These are phyloP conservation scores for Ogataea naganishii DNA, from an alignment of 805 yeast species.

Conservation along the genomic window DNA sequence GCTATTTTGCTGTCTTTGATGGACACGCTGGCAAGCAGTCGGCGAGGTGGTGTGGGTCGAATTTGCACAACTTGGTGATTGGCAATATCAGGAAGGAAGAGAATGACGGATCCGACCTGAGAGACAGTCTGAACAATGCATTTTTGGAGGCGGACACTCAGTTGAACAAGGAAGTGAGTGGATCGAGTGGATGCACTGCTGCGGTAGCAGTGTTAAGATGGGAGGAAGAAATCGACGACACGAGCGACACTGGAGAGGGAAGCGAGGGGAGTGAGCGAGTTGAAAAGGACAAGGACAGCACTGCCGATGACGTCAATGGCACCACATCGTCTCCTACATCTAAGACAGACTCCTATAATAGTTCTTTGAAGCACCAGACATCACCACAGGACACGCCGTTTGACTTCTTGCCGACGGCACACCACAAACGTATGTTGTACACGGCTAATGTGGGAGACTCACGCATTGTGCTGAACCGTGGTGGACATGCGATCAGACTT, in stretches of 20 bases:
- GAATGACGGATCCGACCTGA: conserved; percentile 43
- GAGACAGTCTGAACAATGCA: conserved; percentile 58
- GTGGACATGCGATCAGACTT: conserved; percentile 67
- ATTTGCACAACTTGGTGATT: conserved; percentile 64
- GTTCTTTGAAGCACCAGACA: too few relatives aligned
- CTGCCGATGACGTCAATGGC: conserved; percentile 2
- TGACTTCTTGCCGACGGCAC: conserved; percentile 37
- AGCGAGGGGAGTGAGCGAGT: neutral
- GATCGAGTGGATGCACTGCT: conserved; percentile 89
- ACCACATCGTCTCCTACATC: neutral
- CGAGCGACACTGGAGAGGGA: conserved; percentile 3
- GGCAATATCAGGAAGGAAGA: conserved; percentile 38
- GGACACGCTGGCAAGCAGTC: conserved; percentile 95
- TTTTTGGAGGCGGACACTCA: conserved; percentile 70
- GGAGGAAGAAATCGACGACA: conserved; percentile 41
- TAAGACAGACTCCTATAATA: conserved; percentile 5
- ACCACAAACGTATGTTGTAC: conserved; percentile 68
- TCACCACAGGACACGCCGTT: conserved; percentile 22
- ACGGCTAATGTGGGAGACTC: conserved; percentile 96
- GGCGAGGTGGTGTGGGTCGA: conserved; percentile 91
- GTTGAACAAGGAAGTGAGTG: conserved; percentile 51
- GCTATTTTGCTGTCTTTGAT: conserved; percentile 91
- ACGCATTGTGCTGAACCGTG: conserved; percentile 68
- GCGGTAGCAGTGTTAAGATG: conserved; percentile 87
- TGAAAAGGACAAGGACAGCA: neutral